Evolutionary conservation across 176 grass and related monocot species (phyloP), one percentile per base, ranked within the genome.

Genomic region (Hyparrhenia diplandra): DNA sequence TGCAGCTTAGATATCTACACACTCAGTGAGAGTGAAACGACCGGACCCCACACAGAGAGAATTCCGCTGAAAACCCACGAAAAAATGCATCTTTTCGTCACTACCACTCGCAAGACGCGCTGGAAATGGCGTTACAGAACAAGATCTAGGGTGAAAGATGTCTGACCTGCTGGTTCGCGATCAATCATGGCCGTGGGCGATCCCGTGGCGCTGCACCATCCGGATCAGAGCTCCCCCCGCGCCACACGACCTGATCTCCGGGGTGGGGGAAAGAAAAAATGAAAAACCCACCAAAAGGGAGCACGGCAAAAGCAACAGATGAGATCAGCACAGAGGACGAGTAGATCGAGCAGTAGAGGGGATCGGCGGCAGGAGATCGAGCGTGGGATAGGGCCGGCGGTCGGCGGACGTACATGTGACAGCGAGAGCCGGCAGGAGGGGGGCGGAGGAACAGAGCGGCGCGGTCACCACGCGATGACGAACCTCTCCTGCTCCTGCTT

Each of bases 151-250:
- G 25, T 12, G 13, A 39, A 20, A 46, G 45, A 57, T 77, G 52
- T 67, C 67, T 79, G 27, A 88, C 80, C 74, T 88, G 67, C 74
- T 60, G 45, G 74, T 40, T 88, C 58, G 59, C 70, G 54, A 88
- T 88, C 86, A 83, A 83, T 83, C 86, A 78, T 88, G 80, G 59
- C 80, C 80, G 67, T 83, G 67, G 80, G 79, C 55, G 66, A 78
- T 43, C n/a, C 66, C 55, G 42, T 31, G 25, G 73, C 67, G 67
- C 74, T 83, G 80, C 74, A 88, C 59, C 86, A 83, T 88, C 86
- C 67, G 74, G 75, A 83, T 88, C 80, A 78, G 74, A 79, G 28
- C 80, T 79, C 74, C 86, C 67, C 42, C 86, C 42, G 74, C 86
- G 67, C 39, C 66, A 72, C 86, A 78, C 73, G 42, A 83, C 86